Base-by-base conservation (phyloP, 352 stramenopile genomes). In the Globisporangium middletonii region DNA sequence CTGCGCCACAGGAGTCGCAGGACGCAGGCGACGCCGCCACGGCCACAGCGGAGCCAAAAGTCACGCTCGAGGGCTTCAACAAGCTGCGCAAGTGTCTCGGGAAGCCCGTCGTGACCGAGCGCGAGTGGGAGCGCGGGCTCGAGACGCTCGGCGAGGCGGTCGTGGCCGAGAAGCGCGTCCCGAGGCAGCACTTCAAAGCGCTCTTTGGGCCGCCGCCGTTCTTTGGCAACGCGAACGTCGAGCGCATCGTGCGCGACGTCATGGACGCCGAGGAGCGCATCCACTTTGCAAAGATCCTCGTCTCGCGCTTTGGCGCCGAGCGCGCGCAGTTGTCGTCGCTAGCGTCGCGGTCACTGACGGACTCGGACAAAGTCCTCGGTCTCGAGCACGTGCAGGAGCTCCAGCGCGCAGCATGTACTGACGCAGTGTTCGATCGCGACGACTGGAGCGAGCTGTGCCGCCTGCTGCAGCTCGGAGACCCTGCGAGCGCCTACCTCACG, bases 121-220 rank as follows among this genome's bases (percentile, higher is more conserved):
- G 50, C 12, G 61, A 80, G n/a, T 86, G 76, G 76, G 57, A 49
- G 13, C 58, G 59, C 43, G 76, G 73, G n/a, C 49, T 82, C 2
- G 67, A 77, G 18, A 70, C 77, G 53, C 63, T 86, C 1, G 67
- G 62, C 0, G 59, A 42, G 28, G 3, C 62, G 26, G 11, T 43
- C 0, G 48, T 63, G 9, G 52, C 52, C 4, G 53, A 75, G 2
- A 27, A 53, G 1, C 47, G 18, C 9, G 76, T 82, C 2, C 18
- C 47, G 4, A 61, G 65, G 52, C 64, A 55, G 6, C 64, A 82
- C 45, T 86, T 86, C 65, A 79, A 83, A 44, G 72, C 67, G 5
- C 62, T 86, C 1, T 86, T 86, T 57, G 76, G 76, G 0, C 72
- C 73, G 6, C 62, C 74, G 15, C 76, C 76, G 26, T 86, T 79